A percentile compares a stretch with the other conserved stretches of the same genome.
Conservation (phyloP, 192 early-diverging fungal genomes). For the Gigaspora rosea region DNA sequence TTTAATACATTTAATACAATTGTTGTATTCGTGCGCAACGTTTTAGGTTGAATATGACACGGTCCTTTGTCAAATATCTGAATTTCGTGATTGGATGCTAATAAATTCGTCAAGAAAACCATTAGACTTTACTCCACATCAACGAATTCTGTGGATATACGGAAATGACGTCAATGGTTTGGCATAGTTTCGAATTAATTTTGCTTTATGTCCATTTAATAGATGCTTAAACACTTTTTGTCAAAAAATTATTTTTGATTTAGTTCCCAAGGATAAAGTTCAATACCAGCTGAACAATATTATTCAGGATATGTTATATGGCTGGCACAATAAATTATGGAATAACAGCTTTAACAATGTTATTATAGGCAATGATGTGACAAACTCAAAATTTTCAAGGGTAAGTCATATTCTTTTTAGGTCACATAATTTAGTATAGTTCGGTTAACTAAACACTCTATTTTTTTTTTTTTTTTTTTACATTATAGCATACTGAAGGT, state of each 20-base stretch:
- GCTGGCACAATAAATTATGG: conserved; percentile 58
- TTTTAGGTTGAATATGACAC: conserved; percentile 3
- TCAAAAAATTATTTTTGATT: background rate
- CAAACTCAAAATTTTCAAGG: background rate
- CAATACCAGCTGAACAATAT: conserved; percentile 42
- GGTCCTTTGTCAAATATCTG: conserved; percentile 39
- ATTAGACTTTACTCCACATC: conserved; percentile 64
- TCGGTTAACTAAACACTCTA: background rate
- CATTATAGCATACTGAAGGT: conserved; percentile 10
- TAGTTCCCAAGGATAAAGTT: conserved; percentile 40
- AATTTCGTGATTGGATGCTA: conserved; percentile 45
- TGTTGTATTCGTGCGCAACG: too few species aligned
- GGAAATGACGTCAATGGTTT: conserved; percentile 42
- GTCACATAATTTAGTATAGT: background rate
- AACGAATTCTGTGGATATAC: conserved; percentile 66
- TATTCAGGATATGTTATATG: conserved; percentile 53
- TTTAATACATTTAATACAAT: too few species aligned
- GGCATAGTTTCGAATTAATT: background rate
- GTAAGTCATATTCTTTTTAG: background rate
- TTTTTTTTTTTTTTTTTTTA: background rate
- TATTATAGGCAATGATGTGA: background rate
- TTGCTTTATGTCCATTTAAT: background rate
- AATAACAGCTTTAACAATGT: conserved; percentile 46
- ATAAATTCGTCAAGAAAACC: conserved; percentile 56
- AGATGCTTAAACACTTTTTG: background rate